Percentiles rank a stretch among this genome's conserved stretches.
Evolutionary conservation across 345 rosid genomes (phyloP).

Genomic region (Salix exigua): DNA sequence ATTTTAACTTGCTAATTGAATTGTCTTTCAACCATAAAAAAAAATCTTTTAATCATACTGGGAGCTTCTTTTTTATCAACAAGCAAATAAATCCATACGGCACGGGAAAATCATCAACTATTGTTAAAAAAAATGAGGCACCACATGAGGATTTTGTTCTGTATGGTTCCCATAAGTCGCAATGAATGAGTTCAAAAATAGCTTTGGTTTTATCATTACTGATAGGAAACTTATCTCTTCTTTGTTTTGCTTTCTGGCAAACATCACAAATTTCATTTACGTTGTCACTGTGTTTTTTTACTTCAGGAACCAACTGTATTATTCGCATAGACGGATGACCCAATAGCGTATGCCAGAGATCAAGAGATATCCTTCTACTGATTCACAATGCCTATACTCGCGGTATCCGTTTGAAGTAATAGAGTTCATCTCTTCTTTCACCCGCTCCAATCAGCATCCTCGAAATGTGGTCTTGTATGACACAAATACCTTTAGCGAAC

Average conservation of each 20-base stretch:
- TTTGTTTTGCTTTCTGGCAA: neutral
- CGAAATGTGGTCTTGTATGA: neutral
- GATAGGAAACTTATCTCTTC: neutral
- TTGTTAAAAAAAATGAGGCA: too few relatives aligned
- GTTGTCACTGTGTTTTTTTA: neutral
- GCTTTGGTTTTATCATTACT: neutral
- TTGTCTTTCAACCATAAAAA: neutral
- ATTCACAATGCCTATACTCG: neutral
- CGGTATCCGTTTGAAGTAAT: neutral
- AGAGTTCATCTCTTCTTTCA: neutral
- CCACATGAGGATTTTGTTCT: too few relatives aligned
- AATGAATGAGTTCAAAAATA: too few relatives aligned
- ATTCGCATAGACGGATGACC: neutral
- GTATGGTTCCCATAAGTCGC: too few relatives aligned
- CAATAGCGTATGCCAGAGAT: neutral
- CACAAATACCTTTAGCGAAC: neutral
- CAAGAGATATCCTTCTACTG: neutral
- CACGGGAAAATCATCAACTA: too few relatives aligned
- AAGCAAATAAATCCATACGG: too few relatives aligned
- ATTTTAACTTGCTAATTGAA: neutral
- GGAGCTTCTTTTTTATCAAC: too few relatives aligned
- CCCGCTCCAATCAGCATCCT: neutral
- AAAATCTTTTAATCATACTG: too few relatives aligned
- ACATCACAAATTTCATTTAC: neutral
- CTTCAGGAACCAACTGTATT: neutral